These are phyloP conservation scores for Amphirosellinia nigrospora DNA, from an alignment of 495 filamentous ascomycete species.

Conservation along the genomic window DNA sequence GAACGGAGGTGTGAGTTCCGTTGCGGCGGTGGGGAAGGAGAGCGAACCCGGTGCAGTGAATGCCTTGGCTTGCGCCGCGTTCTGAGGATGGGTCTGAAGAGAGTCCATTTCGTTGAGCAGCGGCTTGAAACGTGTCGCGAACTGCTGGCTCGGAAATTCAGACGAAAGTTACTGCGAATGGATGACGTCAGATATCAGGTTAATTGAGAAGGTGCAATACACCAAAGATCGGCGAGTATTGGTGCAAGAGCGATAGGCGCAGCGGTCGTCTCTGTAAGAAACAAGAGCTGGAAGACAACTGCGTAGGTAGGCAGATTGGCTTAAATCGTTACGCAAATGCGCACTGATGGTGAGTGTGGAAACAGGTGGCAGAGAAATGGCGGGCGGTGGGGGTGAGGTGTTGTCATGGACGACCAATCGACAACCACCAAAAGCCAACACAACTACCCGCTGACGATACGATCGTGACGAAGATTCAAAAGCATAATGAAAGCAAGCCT, in stretches of 20 bases:
- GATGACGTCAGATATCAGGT: conserved; percentile 10
- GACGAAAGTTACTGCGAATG: not conserved
- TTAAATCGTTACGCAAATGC: not conserved
- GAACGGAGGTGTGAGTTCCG: conserved; percentile 76
- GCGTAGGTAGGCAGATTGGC: not conserved
- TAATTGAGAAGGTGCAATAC: not conserved
- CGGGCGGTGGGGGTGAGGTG: not conserved
- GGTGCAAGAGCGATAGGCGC: not conserved
- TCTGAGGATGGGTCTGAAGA: conserved; percentile 88
- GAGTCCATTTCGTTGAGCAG: conserved; percentile 69
- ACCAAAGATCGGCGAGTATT: no score
- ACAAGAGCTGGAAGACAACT: not conserved
- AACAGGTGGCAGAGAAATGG: not conserved
- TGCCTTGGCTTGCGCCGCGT: conserved; percentile 85
- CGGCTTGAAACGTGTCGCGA: conserved; percentile 6
- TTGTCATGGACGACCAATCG: not conserved
- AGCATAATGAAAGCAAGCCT: conserved; percentile 46
- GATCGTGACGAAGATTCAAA: not conserved
- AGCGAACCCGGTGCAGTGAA: conserved; percentile 89
- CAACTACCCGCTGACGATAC: conserved; percentile 7
- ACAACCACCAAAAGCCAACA: conserved; percentile 2
- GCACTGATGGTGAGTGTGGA: not conserved
- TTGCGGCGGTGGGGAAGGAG: conserved; percentile 84
- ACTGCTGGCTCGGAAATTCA: conserved; percentile 20
- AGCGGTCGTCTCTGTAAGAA: not conserved